phyloP scores from a whole-genome alignment of 345 rosid genomes.

The Gynandropsis gynandra region DNA sequence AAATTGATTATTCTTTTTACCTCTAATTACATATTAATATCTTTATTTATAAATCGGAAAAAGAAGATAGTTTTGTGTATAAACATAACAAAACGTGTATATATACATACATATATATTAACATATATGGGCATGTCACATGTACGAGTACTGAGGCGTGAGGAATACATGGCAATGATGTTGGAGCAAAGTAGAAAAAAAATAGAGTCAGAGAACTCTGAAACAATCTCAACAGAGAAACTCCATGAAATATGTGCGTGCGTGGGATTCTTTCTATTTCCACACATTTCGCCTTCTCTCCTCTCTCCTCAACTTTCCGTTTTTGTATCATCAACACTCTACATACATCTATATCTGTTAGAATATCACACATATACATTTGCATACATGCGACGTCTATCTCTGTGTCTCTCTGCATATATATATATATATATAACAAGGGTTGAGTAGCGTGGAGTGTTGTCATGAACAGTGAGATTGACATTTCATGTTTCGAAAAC shows the following conservation, averaged over 20 bases:
- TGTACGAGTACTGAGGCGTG: no score
- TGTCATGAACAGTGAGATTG: slow-evolving; percentile 18
- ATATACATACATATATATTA: no score
- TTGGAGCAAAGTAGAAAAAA: slow-evolving; percentile 14
- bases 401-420: slow-evolving; percentile 9
- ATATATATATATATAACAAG: slow-evolving; percentile 13
- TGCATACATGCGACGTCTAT: no score
- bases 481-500: slow-evolving; percentile 20
- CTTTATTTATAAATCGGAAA: no score
- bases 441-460: neutral
- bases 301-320: slow-evolving; percentile 25
- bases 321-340: slow-evolving; percentile 19
- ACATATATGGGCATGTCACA: neutral
- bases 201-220: slow-evolving; percentile 27
- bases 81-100: no score
- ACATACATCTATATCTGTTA: slow-evolving; percentile 20
- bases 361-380: slow-evolving; percentile 17
- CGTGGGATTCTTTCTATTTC: slow-evolving; percentile 27
- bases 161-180: no score
- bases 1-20: no score
- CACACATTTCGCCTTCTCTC: slow-evolving; percentile 1
- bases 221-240: slow-evolving; percentile 31
- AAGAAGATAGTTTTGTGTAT: no score
- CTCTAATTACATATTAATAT: no score
- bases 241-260: slow-evolving; percentile 26